These are phyloP conservation scores for Floccularia luteovirens DNA, from an alignment of 768 basidiomycete species.

Conservation along the genomic window DNA sequence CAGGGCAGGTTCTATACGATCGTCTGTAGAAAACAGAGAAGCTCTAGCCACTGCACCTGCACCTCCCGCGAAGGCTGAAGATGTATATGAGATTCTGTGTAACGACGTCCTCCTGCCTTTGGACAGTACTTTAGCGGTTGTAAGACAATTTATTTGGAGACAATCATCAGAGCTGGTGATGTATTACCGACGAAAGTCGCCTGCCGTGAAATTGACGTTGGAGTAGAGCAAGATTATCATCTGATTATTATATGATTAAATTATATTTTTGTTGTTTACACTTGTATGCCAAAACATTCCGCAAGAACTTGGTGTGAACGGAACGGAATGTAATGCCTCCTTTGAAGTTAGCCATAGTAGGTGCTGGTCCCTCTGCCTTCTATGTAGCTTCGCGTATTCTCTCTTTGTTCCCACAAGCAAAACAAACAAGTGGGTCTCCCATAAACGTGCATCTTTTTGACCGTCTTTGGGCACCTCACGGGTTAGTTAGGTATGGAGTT, in stretches of 20 bases:
- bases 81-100: slow-evolving; percentile 82
- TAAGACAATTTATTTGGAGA: slow-evolving; percentile 87
- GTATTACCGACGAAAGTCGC: slow-evolving; percentile 63
- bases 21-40: slow-evolving; percentile 26
- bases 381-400: slow-evolving; percentile 89
- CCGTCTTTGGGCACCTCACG: slow-evolving; percentile 89
- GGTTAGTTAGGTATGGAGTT: slow-evolving; percentile 91
- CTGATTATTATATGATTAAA: too few relatives aligned
- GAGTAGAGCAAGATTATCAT: too few relatives aligned
- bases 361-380: slow-evolving; percentile 95
- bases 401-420: slow-evolving; percentile 44
- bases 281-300: too few relatives aligned
- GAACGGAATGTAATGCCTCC: too few relatives aligned
- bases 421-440: slow-evolving; percentile 16
- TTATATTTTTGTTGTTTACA: too few relatives aligned
- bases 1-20: slow-evolving; percentile 21
- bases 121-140: slow-evolving; percentile 85
- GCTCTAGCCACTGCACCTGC: slow-evolving; percentile 6
- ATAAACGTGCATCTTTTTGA: slow-evolving; percentile 83
- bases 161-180: slow-evolving; percentile 65
- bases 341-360: slow-evolving; percentile 81
- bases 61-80: slow-evolving; percentile 27
- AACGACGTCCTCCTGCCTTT: slow-evolving; percentile 78
- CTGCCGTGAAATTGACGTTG: too few relatives aligned
- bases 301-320: too few relatives aligned